Base-by-base conservation (phyloP, 768 basidiomycete genomes). In the Russula virescens region DNA sequence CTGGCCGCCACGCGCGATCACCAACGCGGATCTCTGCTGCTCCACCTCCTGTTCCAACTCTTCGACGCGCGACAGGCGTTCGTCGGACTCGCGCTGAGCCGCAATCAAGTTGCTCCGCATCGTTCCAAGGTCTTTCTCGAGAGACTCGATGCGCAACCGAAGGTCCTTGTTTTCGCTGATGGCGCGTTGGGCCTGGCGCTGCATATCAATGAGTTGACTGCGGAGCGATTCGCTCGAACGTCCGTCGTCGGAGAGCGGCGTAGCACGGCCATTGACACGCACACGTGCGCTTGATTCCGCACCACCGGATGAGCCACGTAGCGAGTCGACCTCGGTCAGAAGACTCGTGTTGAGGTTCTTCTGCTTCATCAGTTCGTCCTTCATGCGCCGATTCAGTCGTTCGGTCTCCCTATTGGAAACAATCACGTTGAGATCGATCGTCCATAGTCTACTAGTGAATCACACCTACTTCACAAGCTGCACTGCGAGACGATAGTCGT, bases 341-440 rank as follows among this genome's bases (percentile, higher is more conserved):
- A 98, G 83, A 60, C 81, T 78, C 48, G 85, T 78, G 70, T 94
- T 95, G 49, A 86, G 74, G 51, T 79, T 80, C 77, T 97, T 98
- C 75, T 96, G 91, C 76, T 90, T 95, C 67, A 83, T 89, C 61
- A 98, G 77, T 71, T 98, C 97, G 60, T 95, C 96, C 74, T 94
- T 91, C 88, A 98, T 92, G 68, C 89, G 85, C 68, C 94, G 86
- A 80, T 98, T 89, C 86, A 98, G 94, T 77, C 95, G 97, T 75
- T 98, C 97, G 1, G 95, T 98, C 49, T 93, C 93, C 81, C 91
- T 94, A 71, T 25, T 62, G 64, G 46, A 25, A 45, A 51, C n/a
- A 28, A 55, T 38, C 66, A 61, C 46, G 60, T 56, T 53, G 55
- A 59, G 60, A 45, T 26, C 55, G 64, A 69, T 63, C 65, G 60